phyloP scores from a whole-genome alignment of 768 basidiomycete genomes.

The Favolaschia claudopus region DNA sequence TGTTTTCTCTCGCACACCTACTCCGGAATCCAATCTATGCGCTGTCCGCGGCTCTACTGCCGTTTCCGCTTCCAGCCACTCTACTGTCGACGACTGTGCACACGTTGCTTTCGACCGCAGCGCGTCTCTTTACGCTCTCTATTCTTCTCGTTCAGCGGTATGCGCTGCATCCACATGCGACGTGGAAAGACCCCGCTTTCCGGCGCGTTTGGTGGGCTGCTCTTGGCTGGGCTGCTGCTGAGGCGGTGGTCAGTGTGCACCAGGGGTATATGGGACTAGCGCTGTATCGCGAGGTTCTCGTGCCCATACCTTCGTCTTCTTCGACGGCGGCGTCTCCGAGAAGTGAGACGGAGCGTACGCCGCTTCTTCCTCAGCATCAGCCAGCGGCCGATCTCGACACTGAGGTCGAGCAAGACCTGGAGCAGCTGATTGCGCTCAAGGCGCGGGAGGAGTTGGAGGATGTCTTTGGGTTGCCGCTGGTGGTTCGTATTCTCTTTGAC shows the following conservation, averaged over 20 bases:
- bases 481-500: conserved; percentile 57
- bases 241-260: conserved; percentile 66
- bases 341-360: conserved; percentile 29
- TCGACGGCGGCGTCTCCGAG: conserved; percentile 49
- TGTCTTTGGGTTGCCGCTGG: conserved; percentile 80
- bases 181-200: conserved; percentile 67
- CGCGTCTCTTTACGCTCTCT: conserved; percentile 63
- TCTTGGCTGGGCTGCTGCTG: conserved; percentile 77
- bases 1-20: conserved; percentile 68
- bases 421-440: conserved; percentile 68
- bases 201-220: conserved; percentile 79
- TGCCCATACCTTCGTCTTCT: conserved; percentile 47
- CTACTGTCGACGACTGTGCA: conserved; percentile 52
- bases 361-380: conserved; percentile 9
- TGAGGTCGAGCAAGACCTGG: conserved; percentile 70
- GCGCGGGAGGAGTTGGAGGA: conserved; percentile 79
- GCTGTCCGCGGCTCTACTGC: conserved; percentile 38
- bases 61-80: conserved; percentile 41
- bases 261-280: conserved; percentile 77
- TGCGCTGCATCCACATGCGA: conserved; percentile 50
- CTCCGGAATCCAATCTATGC: conserved; percentile 57
- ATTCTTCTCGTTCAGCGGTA: conserved; percentile 59
- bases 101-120: conserved; percentile 56
- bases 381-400: conserved; percentile 13
- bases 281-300: conserved; percentile 74